Base-by-base conservation (phyloP, 805 yeast species). In the Lipomyces japonicus region DNA sequence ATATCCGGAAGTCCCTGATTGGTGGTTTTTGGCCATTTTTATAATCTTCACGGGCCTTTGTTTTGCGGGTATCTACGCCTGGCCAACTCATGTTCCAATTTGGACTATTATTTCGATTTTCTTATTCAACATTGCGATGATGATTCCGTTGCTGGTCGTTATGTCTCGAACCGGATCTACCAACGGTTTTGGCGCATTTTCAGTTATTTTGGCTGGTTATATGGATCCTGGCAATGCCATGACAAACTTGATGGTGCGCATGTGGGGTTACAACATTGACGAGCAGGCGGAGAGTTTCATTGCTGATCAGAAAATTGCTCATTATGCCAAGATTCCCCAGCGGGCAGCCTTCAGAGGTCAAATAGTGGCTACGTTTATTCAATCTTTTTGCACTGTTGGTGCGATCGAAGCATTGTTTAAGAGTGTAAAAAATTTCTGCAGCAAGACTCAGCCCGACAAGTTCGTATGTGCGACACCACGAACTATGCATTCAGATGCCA, bases 171-270 rank as follows among this genome's bases (percentile, higher is more conserved):
- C 88, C 0, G 83, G 83, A 67, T 76, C 71, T 44, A 62, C 75
- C 2, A 75, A 81, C 50, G 84, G 84, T 7, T 68, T 82, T 56
- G 80, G 79, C 60, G 86, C 81, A 3, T 64, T 83, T 45, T 77
- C 82, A 2, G 86, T 82, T 62, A 68, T 82, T 53, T 72, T 83
- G 39, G 77, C 79, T 21, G 88, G 87, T 1, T 82, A 81, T 64
- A 74, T 82, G 52, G 19, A 14, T 7, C 46, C 46, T 7, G 41
- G 34, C 45, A 44, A 42, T 23, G 46, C 46, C 7, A 42, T 42
- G 10, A 22, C 46, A 10, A 42, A 42, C 39, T 35, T 42, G 46
- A 9, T 42, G 16, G 69, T n/a, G n/a, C 81, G 80, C 65, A 76
- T 82, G 6, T 75, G 73, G 58, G 83, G 84, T 22, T 78, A 74